Base-by-base conservation (phyloP, 1,284 basidiomycete genomes). In the Schizophyllum amplum region DNA sequence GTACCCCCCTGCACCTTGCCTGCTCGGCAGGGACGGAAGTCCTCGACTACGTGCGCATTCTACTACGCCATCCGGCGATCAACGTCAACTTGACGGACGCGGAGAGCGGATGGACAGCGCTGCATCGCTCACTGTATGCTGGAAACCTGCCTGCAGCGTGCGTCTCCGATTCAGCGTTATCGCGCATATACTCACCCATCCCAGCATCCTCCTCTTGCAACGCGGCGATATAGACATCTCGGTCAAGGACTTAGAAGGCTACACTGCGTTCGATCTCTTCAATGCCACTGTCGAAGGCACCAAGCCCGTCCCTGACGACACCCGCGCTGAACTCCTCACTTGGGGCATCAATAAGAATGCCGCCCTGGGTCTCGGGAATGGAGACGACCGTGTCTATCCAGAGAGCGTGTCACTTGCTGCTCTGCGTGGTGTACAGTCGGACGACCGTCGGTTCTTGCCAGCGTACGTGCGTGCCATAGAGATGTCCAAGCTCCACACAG, bases 321-420 rank as follows among this genome's bases (percentile, higher is more conserved):
- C 67, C 20, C 66, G 70, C 23, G 77, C 76, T 0, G 87, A 97
- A 56, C 73, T 99, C 13, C 90, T 85, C 64, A 92, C 90, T 0
- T 99, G 96, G 96, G 97, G 97, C 15, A 77, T 82, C 15, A 99
- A 98, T 68, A 81, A 80, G 84, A 95, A 95, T 70, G 90, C 89
- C 24, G 80, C 87, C 0, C 82, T 99, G 13, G 96, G 95, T 3
- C 77, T 90, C 17, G 87, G 87, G 1, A 90, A 96, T 64, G 83
- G 81, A 20, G 81, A 87, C 57, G 94, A 98, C 67, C 83, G 94
- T 54, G 67, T 76, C 0, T 82, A 84, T 63, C 94, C 96, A 0
- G 94, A 98, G 62, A 83, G 84, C 52, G 84, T 98, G 22, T 70
- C 79, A 52, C 75, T 90, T 62, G 78, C 67, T 75, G 69, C 59